Conservation (phyloP, 164 flowering plant species). For the Liquidambar formosana region DNA sequence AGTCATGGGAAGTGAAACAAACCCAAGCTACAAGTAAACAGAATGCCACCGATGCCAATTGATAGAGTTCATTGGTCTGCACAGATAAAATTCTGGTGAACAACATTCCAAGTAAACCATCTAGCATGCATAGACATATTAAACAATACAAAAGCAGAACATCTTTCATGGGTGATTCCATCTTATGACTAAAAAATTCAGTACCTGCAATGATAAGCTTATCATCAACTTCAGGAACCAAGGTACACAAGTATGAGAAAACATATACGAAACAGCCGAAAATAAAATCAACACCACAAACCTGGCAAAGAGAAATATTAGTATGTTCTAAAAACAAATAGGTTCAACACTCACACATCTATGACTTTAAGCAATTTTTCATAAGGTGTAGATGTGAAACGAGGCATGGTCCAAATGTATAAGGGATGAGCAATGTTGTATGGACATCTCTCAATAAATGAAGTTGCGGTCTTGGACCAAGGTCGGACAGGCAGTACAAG, state of each 20-base stretch:
- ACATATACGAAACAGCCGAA: slow-evolving; percentile 62
- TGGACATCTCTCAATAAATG: too few relatives aligned
- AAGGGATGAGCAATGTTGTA: too few relatives aligned
- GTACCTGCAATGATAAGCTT: slow-evolving; percentile 86
- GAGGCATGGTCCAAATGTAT: too few relatives aligned
- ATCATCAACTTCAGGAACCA: slow-evolving; percentile 95
- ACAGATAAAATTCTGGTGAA: not conserved
- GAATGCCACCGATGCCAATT: slow-evolving; percentile 92
- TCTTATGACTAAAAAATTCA: not conserved
- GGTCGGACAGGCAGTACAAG: too few relatives aligned
- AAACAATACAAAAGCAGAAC: slow-evolving; percentile 4
- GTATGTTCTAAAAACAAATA: too few relatives aligned
- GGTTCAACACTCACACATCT: too few relatives aligned
- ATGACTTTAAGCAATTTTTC: too few relatives aligned
- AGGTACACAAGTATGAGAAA: slow-evolving; percentile 81
- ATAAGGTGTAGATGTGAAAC: too few relatives aligned
- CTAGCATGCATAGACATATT: too few relatives aligned
- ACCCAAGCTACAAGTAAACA: slow-evolving; percentile 99
- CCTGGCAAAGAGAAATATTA: slow-evolving; percentile 38
- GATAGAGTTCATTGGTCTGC: slow-evolving; percentile 98
- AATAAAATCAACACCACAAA: slow-evolving; percentile 69
- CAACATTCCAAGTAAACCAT: too few relatives aligned
- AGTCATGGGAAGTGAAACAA: slow-evolving; percentile 33
- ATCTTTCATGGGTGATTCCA: not conserved
- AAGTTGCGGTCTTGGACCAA: too few relatives aligned